A percentile compares a stretch with the other conserved stretches of the same genome.
Conservation (phyloP, 139 green algal species). For the Coccomyxa sp. region DNA sequence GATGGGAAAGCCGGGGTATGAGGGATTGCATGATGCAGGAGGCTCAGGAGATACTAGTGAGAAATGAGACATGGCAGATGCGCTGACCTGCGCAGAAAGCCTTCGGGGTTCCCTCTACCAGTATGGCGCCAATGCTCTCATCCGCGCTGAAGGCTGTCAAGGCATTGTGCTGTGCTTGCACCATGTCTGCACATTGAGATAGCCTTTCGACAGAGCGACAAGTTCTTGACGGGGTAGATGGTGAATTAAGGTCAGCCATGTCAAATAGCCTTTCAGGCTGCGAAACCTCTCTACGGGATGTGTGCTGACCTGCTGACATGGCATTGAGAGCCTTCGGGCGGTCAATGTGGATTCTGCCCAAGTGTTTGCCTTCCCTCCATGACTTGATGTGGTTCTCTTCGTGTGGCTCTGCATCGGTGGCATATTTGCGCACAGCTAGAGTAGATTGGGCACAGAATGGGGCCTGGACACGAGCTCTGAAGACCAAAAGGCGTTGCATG, state of each 20-base stretch:
- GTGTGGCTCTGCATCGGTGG: too few species aligned
- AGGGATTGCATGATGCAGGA: neutral
- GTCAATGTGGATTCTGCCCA: constrained; percentile 11
- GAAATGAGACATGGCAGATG: neutral
- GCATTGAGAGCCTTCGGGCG: constrained; percentile 64
- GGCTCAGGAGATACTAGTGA: neutral
- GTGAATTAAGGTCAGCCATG: neutral
- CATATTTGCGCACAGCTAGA: too few species aligned
- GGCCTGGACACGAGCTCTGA: neutral
- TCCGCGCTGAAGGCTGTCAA: neutral
- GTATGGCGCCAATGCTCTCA: constrained; percentile 16
- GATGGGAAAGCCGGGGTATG: neutral
- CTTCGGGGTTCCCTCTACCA: constrained; percentile 27
- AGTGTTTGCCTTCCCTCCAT: neutral
- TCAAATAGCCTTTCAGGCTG: neutral
- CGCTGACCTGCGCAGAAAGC: constrained; percentile 14
- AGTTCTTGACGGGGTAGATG: neutral
- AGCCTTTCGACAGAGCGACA: neutral
- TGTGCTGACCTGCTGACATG: constrained; percentile 46
- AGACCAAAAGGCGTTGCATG: neutral
- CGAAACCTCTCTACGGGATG: neutral
- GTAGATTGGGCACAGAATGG: too few species aligned
- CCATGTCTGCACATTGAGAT: constrained; percentile 14
- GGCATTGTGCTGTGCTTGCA: constrained; percentile 7
- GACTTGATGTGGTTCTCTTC: neutral